A percentile compares a stretch with the other conserved stretches of the same genome.
Evolutionary conservation across 1,284 basidiomycete species (phyloP).

Genomic region (Athelia sp.): DNA sequence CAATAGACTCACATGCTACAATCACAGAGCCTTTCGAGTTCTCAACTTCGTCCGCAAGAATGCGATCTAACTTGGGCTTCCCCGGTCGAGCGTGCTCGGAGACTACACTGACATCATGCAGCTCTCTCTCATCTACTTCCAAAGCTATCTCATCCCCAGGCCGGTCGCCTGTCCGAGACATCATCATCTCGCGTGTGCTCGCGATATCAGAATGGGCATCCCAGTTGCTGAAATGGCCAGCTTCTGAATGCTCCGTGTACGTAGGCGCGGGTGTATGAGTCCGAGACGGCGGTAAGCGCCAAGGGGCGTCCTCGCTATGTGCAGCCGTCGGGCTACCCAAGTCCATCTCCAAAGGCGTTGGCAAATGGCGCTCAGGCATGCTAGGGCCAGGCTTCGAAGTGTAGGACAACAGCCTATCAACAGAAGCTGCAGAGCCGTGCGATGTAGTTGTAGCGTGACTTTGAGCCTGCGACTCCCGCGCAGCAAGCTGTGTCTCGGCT

Average conservation of each 20-base stretch:
- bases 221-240: constrained; percentile 5
- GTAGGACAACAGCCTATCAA: not conserved
- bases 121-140: constrained; percentile 57
- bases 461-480: not conserved
- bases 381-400: not conserved
- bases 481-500: not conserved
- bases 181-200: constrained; percentile 22
- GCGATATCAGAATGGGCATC: constrained; percentile 22
- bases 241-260: not conserved
- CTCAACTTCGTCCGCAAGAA: constrained; percentile 66
- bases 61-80: constrained; percentile 65
- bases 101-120: constrained; percentile 60
- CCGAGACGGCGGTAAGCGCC: constrained; percentile 4
- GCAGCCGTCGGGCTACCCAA: constrained; percentile 5
- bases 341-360: not conserved
- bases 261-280: not conserved
- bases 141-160: constrained; percentile 32
- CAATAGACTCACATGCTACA: constrained; percentile 56
- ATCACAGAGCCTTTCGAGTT: constrained; percentile 51
- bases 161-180: constrained; percentile 13
- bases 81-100: constrained; percentile 71
- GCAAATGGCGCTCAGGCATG: not conserved
- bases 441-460: not conserved
- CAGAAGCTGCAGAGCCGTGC: not conserved
- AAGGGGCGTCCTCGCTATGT: constrained; percentile 7